These are phyloP conservation scores for Mycena chlorophos DNA, from an alignment of 768 basidiomycete genomes.

Conservation along the genomic window DNA sequence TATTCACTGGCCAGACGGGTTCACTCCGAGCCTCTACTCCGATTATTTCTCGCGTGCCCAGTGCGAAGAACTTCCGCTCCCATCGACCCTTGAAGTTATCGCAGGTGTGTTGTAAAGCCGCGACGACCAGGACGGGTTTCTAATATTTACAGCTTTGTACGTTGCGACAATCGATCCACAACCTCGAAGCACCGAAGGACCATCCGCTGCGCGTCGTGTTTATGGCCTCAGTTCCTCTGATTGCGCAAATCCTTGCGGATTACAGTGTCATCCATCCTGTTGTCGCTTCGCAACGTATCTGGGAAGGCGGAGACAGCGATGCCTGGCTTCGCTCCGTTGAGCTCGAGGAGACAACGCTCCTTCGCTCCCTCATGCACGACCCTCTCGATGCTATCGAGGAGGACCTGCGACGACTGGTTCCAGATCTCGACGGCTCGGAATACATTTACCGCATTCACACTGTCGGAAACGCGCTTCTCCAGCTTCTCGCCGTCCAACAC, in stretches of 20 bases:
- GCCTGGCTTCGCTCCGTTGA: neutral
- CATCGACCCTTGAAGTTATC: neutral
- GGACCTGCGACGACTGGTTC: neutral
- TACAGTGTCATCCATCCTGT: neutral
- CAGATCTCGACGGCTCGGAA: neutral
- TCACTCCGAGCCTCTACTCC: neutral
- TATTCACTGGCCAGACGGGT: neutral
- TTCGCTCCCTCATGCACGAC: neutral
- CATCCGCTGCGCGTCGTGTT: neutral
- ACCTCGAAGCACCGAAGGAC: neutral
- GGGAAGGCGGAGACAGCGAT: neutral
- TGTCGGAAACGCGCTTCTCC: neutral
- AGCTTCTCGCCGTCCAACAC: constrained; percentile 6
- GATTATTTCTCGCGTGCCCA: neutral
- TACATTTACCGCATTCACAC: neutral
- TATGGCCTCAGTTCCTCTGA: neutral
- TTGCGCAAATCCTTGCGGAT: neutral
- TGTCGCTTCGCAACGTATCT: neutral
- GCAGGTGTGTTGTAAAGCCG: too few species aligned
- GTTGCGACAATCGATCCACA: neutral
- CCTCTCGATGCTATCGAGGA: neutral
- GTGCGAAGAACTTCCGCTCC: neutral
- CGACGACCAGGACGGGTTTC: too few species aligned
- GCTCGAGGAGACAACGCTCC: neutral
- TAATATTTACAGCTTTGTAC: neutral